Evolutionary conservation across 2,329 filamentous ascomycete species (phyloP).

Genomic region (Claviceps africana): DNA sequence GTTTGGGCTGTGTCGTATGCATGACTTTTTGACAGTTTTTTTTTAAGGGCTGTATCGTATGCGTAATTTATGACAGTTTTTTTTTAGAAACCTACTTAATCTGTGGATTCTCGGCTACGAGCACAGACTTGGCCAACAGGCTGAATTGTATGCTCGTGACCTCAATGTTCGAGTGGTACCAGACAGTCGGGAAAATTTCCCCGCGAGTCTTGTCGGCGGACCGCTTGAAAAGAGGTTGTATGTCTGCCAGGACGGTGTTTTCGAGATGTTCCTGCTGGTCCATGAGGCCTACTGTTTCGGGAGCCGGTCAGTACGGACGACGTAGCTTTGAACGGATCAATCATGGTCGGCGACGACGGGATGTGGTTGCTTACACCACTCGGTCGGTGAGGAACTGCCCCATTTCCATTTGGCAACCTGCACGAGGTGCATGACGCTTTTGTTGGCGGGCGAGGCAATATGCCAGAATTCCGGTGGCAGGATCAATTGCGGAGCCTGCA

Average conservation of each 20-base stretch:
- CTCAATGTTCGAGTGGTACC: constrained; percentile 25
- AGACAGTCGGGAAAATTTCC: constrained; percentile 26
- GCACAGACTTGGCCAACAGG: constrained; percentile 25
- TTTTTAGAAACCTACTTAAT: constrained; percentile 17
- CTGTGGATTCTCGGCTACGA: constrained; percentile 25
- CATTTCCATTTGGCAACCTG: constrained; percentile 28
- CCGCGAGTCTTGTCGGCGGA: constrained; percentile 22
- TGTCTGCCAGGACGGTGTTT: constrained; percentile 16
- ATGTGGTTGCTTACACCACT: constrained; percentile 21
- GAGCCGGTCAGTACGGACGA: background rate
- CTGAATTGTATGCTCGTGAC: constrained; percentile 26
- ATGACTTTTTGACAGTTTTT: background rate
- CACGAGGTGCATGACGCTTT: constrained; percentile 26
- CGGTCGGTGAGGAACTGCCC: constrained; percentile 21
- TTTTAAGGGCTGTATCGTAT: background rate
- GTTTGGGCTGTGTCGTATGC: background rate
- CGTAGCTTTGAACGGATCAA: background rate
- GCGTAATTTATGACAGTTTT: background rate
- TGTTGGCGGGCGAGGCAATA: constrained; percentile 23
- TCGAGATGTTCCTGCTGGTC: constrained; percentile 23
- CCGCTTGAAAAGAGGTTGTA: constrained; percentile 21
- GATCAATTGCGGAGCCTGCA: constrained; percentile 23
- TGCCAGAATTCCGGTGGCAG: constrained; percentile 21
- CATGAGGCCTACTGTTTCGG: constrained; percentile 18
- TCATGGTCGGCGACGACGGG: background rate